Conservation (phyloP, 73 alveolate genomes). For the Breviolum minutum region DNA sequence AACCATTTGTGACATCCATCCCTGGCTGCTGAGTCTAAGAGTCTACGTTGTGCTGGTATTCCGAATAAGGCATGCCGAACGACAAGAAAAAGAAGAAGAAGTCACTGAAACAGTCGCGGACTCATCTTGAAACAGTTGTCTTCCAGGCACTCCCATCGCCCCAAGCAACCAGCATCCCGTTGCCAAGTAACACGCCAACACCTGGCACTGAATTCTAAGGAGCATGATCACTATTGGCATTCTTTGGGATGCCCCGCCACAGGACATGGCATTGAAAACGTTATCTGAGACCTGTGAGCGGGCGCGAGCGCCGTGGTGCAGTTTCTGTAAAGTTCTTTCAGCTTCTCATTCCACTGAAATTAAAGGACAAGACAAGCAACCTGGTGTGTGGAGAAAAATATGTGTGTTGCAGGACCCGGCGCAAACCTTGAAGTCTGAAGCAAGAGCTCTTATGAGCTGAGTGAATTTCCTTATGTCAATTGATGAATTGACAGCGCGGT, state of each 20-base stretch:
- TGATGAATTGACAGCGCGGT: not conserved
- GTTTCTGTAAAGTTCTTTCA: not conserved
- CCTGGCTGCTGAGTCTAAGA: not conserved
- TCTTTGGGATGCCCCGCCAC: conserved; percentile 90
- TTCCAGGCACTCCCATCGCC: not conserved
- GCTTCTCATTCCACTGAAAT: no score
- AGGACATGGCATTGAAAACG: not conserved
- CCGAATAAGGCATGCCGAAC: conserved; percentile 61
- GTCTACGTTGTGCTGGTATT: not conserved
- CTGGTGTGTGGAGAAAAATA: no score
- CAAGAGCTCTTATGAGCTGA: conserved; percentile 19
- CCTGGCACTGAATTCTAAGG: not conserved
- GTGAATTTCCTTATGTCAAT: not conserved
- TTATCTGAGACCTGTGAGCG: not conserved
- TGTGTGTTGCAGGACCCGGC: conserved; percentile 6
- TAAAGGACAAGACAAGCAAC: no score
- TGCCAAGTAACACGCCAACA: no score
- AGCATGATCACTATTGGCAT: conserved; percentile 94
- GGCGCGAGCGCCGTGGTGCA: not conserved
- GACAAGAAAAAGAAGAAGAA: conserved; percentile 87
- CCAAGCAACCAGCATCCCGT: not conserved
- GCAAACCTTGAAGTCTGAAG: not conserved
- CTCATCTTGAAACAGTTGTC: not conserved
- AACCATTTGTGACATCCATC: not conserved
- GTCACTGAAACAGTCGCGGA: conserved; percentile 62